Percentiles rank a stretch among this genome's conserved stretches.
Evolutionary conservation across 768 basidiomycete genomes (phyloP).

Genomic region (Lactarius psammicola): DNA sequence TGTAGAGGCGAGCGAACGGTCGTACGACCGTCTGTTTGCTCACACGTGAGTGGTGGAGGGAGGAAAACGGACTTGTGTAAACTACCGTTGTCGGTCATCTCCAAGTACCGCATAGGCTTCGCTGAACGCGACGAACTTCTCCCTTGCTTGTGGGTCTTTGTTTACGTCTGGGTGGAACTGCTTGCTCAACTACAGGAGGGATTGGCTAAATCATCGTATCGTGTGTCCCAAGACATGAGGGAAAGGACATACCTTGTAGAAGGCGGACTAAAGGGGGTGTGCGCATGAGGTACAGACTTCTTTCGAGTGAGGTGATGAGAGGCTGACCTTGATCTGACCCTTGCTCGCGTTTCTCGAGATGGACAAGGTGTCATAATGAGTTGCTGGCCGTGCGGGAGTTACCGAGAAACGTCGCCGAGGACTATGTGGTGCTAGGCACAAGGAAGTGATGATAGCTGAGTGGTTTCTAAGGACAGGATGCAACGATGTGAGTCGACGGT

Average conservation of each 20-base stretch:
- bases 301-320: background rate
- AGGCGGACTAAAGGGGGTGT: constrained; percentile 34
- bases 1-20: constrained; percentile 32
- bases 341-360: constrained; percentile 37
- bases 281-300: background rate
- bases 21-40: constrained; percentile 36
- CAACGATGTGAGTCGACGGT: constrained; percentile 2
- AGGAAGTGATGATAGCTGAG: background rate
- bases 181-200: constrained; percentile 44
- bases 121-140: constrained; percentile 46
- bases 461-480: background rate
- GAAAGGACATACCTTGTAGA: constrained; percentile 38
- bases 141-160: constrained; percentile 39
- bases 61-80: background rate
- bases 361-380: constrained; percentile 40
- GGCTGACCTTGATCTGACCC: constrained; percentile 39
- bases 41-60: background rate
- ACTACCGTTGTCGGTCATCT: constrained; percentile 47
- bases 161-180: constrained; percentile 47
- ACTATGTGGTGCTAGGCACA: background rate
- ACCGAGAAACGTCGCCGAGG: constrained; percentile 17
- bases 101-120: constrained; percentile 48
- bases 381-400: constrained; percentile 3
- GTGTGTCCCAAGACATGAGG: background rate
- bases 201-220: background rate